phyloP scores from a whole-genome alignment of 768 basidiomycete species.

The Auricularia auricula-judae region DNA sequence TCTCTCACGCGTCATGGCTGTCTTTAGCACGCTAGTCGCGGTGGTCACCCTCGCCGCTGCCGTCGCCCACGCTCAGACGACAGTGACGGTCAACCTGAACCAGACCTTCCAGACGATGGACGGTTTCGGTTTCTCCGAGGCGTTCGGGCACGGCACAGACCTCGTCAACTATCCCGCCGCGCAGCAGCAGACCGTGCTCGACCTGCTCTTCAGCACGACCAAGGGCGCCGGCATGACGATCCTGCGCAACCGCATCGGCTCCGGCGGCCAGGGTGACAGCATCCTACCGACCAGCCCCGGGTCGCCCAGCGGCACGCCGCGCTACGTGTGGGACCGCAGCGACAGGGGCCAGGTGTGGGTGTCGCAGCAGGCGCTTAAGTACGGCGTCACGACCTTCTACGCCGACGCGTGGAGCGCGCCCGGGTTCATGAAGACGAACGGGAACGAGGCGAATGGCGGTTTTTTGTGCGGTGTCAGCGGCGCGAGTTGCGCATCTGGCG shows the following conservation, averaged over 20 bases:
- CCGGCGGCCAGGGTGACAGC: neutral
- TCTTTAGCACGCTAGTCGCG: neutral
- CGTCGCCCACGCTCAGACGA: neutral
- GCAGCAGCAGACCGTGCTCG: constrained; percentile 3
- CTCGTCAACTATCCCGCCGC: neutral
- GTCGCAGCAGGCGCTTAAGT: constrained; percentile 1
- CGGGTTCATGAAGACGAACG: constrained; percentile 9
- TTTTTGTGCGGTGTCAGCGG: constrained; percentile 7
- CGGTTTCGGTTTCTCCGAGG: constrained; percentile 5
- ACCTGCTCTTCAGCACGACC: constrained; percentile 5
- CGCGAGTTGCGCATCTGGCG: constrained; percentile 6
- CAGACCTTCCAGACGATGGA: constrained; percentile 3
- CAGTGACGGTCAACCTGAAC: constrained; percentile 1
- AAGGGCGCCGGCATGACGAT: constrained; percentile 4
- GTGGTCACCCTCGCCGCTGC: neutral
- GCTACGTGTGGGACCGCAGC: constrained; percentile 4
- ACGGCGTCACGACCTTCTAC: constrained; percentile 6
- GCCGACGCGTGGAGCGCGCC: constrained; percentile 9
- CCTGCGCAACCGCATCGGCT: constrained; percentile 6
- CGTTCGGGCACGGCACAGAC: constrained; percentile 5
- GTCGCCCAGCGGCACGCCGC: constrained; percentile 1
- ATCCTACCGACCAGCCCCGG: constrained; percentile 1
- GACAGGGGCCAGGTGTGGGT: constrained; percentile 6
- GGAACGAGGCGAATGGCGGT: constrained; percentile 3
- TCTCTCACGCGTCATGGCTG: neutral